These are phyloP conservation scores for Mycogone perniciosa DNA, from an alignment of 2,329 filamentous ascomycete genomes.

Conservation along the genomic window DNA sequence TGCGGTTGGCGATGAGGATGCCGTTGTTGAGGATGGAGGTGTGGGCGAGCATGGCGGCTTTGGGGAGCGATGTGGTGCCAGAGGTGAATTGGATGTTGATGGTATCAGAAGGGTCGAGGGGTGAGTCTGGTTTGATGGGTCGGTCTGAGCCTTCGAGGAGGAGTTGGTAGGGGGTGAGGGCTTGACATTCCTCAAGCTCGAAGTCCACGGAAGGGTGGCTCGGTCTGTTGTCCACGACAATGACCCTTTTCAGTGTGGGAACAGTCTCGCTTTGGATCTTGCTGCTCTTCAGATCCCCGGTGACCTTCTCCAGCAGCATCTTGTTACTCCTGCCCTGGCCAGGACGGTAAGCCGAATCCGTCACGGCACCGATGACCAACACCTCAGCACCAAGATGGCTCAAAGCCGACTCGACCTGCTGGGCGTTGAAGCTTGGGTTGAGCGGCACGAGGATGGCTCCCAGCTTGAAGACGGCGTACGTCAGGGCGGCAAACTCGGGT, in stretches of 20 bases:
- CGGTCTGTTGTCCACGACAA: slow-evolving; percentile 71
- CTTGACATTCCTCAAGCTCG: slow-evolving; percentile 32
- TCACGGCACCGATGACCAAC: slow-evolving; percentile 80
- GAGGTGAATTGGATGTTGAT: slow-evolving; percentile 97
- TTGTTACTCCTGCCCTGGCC: slow-evolving; percentile 49
- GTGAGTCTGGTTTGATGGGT: slow-evolving; percentile 36
- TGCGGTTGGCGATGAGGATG: slow-evolving; percentile 72
- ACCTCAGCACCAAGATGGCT: slow-evolving; percentile 66
- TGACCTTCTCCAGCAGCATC: slow-evolving; percentile 38
- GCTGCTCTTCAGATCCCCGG: slow-evolving; percentile 34
- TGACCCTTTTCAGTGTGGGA: slow-evolving; percentile 62
- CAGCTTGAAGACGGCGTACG: slow-evolving; percentile 87
- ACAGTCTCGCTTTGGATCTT: slow-evolving; percentile 42
- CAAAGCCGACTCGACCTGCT: slow-evolving; percentile 72
- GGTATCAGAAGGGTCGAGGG: slow-evolving; percentile 57
- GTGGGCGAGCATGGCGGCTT: slow-evolving; percentile 86
- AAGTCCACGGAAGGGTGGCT: slow-evolving; percentile 41
- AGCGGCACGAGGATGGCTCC: slow-evolving; percentile 91
- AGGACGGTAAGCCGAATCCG: slow-evolving; percentile 66
- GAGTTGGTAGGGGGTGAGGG: slow-evolving; percentile 40
- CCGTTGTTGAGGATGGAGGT: slow-evolving; percentile 90
- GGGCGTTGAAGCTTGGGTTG: slow-evolving; percentile 80
- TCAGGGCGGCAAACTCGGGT: slow-evolving; percentile 74
- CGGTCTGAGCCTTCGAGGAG: slow-evolving; percentile 32
- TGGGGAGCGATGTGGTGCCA: slow-evolving; percentile 85